Base-by-base conservation (phyloP, 345 rosid species). In the Pugionium dolabratum region DNA sequence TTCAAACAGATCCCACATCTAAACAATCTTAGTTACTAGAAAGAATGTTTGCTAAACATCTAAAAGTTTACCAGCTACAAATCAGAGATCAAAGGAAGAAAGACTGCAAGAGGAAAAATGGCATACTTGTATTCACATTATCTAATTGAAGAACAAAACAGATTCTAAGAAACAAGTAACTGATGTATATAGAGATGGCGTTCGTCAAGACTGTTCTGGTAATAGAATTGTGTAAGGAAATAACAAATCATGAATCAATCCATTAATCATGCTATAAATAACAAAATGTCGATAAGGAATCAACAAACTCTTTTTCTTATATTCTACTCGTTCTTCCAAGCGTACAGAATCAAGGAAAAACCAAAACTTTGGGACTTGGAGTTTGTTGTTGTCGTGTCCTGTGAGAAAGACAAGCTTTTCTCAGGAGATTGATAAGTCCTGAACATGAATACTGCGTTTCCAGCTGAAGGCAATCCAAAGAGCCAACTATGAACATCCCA, bases 401-500 rank as follows among this genome's bases (percentile, higher is more conserved):
- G 80, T 39, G 89, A 84, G 73, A 54, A 48, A 62, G 85, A 77
- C 82, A 80, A 75, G 47, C 69, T 66, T 66, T 75, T 64, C 32
- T 73, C 76, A 54, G 81, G 54, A 34, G 86, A 80, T 47, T 88
- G 79, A 76, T 88, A 79, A 50, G 86, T 81, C 75, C 87, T 93
- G 74, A 93, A 93, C 91, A 93, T 85, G 62, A 93, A 93, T 51
- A 93, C 97, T 1, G 94, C 97, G 63, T 86, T 87, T 42, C 87
- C 90, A 59, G 74, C 66, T 9, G 80, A 67, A 74, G 80, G 78
- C 76, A 81, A 78, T 51, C 96, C 91, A 76, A 89, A 93, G n/a
- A 93, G 79, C 98, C 98, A 93, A 54, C 82, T 88, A 55, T 93
- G 86, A 49, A 93, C 93, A 79, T 93, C 98, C 98, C 98, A 93